Evolutionary conservation across 306 rosid species (phyloP).

Genomic region (Abrus pulchellus): DNA sequence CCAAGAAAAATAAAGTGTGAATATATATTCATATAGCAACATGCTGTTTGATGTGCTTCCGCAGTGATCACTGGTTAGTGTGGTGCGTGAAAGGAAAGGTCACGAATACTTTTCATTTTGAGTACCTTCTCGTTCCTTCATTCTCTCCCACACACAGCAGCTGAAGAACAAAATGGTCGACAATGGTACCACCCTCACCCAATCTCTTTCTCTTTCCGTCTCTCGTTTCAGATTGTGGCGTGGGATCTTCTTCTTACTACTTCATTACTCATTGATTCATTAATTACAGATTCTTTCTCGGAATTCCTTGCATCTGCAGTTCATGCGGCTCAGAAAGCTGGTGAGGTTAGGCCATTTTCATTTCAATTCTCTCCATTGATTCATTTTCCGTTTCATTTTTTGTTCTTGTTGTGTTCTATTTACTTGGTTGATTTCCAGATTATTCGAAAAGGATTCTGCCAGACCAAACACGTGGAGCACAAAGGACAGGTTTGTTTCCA

Average conservation of each 20-base stretch:
- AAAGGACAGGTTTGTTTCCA: conserved; percentile 74
- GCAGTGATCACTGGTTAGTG: not conserved
- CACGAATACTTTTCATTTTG: not conserved
- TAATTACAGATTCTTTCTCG: conserved; percentile 63
- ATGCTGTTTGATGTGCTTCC: not conserved
- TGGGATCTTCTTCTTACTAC: not conserved
- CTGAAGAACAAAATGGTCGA: conserved; percentile 59
- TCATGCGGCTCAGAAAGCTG: conserved; percentile 85
- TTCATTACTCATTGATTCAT: not conserved
- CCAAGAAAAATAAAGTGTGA: not conserved
- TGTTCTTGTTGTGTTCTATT: not conserved
- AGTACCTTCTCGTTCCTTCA: conserved; percentile 20
- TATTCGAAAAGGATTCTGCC: conserved; percentile 82
- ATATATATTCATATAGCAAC: not conserved
- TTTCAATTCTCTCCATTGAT: not conserved
- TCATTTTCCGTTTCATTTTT: not conserved
- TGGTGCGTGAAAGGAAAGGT: conserved; percentile 49
- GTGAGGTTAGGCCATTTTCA: conserved; percentile 63
- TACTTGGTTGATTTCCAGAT: conserved; percentile 52
- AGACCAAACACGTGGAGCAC: conserved; percentile 79
- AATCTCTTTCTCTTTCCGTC: conserved; percentile 12
- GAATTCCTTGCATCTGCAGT: conserved; percentile 79
- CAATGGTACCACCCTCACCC: conserved; percentile 50
- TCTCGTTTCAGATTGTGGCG: not conserved
- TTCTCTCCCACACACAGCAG: not conserved